A percentile compares a stretch with the other conserved stretches of the same genome.
These are phyloP conservation scores for Arthrocladium fulminans DNA, from an alignment of 2,329 filamentous ascomycete genomes.

Conservation along the genomic window DNA sequence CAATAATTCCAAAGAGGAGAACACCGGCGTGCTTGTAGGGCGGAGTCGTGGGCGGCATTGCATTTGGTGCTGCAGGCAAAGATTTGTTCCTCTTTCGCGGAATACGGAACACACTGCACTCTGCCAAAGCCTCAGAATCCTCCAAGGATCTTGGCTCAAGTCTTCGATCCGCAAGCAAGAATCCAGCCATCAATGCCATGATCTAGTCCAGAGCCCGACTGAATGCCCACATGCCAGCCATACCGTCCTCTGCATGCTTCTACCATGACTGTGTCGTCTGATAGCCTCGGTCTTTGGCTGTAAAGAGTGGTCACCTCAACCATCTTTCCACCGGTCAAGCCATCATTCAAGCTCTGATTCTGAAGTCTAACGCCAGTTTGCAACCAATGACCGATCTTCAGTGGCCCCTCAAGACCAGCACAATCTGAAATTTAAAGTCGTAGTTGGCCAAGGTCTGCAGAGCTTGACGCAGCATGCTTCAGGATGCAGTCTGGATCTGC, in stretches of 20 bases:
- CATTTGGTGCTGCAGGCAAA: too few species aligned
- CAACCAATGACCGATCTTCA: too few species aligned
- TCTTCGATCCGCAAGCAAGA: too few species aligned
- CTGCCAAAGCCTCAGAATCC: too few species aligned
- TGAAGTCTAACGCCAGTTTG: neutral
- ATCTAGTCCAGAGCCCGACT: neutral
- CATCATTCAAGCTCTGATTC: neutral
- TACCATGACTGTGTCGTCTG: neutral
- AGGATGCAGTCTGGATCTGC: neutral
- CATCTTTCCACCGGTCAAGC: neutral
- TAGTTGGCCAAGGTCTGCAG: neutral
- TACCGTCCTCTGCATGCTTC: neutral
- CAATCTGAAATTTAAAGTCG: neutral
- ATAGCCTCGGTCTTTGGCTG: neutral
- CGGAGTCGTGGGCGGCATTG: too few species aligned
- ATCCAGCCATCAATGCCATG: neutral
- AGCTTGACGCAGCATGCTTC: neutral
- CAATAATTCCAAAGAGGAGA: too few species aligned
- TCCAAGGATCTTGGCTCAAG: too few species aligned
- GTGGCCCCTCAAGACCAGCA: neutral
- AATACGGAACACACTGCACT: too few species aligned
- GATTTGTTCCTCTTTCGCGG: too few species aligned
- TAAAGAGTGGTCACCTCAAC: neutral
- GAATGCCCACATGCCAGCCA: neutral
- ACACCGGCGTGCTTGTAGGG: too few species aligned